These are phyloP conservation scores for Chaetomiaceae sp. DNA, from an alignment of 2,329 filamentous ascomycete genomes.

Conservation along the genomic window DNA sequence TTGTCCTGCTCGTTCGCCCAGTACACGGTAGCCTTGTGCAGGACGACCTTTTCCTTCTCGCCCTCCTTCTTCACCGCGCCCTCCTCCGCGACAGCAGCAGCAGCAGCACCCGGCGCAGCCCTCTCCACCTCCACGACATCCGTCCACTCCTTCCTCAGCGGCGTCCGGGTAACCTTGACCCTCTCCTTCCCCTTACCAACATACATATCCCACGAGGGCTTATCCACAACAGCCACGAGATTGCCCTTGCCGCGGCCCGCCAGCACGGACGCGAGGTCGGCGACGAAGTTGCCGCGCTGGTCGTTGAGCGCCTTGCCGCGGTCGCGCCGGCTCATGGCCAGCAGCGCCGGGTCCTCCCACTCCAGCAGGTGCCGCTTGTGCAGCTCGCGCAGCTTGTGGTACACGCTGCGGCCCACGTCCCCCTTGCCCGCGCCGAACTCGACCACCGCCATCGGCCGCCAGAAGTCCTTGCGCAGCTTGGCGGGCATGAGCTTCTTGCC, in stretches of 20 bases:
- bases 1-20: constrained; percentile 48
- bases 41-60: constrained; percentile 2
- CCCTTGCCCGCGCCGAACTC: constrained; percentile 50
- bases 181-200: neutral
- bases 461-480: constrained; percentile 63
- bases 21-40: constrained; percentile 40
- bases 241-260: constrained; percentile 48
- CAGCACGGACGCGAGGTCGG: constrained; percentile 58
- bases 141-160: no score
- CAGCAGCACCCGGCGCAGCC: constrained; percentile 10
- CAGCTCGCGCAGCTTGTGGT: constrained; percentile 61
- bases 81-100: constrained; percentile 29
- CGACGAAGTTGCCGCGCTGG: constrained; percentile 57
- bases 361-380: constrained; percentile 57
- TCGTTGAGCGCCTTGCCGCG: constrained; percentile 52
- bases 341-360: constrained; percentile 45
- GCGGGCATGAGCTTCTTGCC: constrained; percentile 62
- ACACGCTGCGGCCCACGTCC: constrained; percentile 53
- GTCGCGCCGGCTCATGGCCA: constrained; percentile 38
- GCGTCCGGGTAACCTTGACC: neutral
- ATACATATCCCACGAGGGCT: neutral
- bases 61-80: neutral
- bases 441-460: constrained; percentile 57
- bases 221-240: constrained; percentile 40
- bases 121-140: no score